Base-by-base conservation (phyloP, 2,329 filamentous ascomycete genomes). In the Pseudonectria foliicola region DNA sequence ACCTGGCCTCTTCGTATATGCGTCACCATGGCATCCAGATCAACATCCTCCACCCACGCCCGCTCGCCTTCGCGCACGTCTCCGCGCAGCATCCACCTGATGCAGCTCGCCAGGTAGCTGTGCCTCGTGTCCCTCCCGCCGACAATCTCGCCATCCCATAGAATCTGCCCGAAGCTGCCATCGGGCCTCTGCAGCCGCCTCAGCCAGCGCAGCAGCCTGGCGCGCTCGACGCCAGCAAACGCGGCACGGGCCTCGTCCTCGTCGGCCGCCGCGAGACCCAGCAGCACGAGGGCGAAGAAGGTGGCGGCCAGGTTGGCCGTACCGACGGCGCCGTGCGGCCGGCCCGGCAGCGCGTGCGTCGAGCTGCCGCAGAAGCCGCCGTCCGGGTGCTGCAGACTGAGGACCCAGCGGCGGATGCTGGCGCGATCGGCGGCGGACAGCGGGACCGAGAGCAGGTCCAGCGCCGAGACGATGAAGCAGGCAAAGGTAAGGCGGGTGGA, bases 361-460 rank as follows among this genome's bases (percentile, higher is more conserved):
- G 89, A 83, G 43, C 85, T 88, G 27, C 87, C 89, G 45, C 85
- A 82, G 63, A 98, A 96, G 12, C 92, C 92, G 18, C 92, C 92
- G 25, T 75, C 68, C 0, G 85, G 81, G 49, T 95, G 84, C 60
- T 95, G 90, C 53, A 89, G 87, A 28, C 73, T 71, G 41, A 96
- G 82, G 29, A 96, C 78, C 88, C 90, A 96, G 40, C 77, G 64
- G n/a, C 73, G 68, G 29, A 77, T 61, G 3, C 54, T 53, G 5
- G 53, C 48, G 31, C 71, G 67, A 30, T 72, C 68, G 8, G 57
- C 46, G 2, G 64, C 27, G 2, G 65, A 56, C n/a, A 75, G 56
- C 26, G 86, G 67, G 2, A 72, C 70, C 10, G 75, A 79, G 21
- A 98, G 77, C 2, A 96, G 66, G 55, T 95, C 87, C 31, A 95